Conservation (phyloP, 2,329 filamentous ascomycete species). For the Rutstroemia sp. region DNA sequence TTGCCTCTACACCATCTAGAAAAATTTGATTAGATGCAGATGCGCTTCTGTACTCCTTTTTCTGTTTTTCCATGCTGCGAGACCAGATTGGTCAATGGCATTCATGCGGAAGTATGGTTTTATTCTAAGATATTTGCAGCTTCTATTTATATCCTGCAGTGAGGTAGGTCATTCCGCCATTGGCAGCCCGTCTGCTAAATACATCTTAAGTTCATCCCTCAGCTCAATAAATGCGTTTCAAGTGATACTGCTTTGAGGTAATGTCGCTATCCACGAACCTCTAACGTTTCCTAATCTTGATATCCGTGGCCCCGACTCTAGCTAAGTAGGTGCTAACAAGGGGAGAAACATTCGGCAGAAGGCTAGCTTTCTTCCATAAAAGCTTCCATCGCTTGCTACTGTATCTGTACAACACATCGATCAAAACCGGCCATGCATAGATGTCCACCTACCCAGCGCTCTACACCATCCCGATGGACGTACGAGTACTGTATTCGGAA, state of each 20-base stretch:
- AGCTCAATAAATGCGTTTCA: neutral
- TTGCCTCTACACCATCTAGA: neutral
- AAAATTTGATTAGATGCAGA: too few species aligned
- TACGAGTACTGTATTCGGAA: too few species aligned
- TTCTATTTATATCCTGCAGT: neutral
- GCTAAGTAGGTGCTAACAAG: too few species aligned
- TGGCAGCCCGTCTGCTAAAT: neutral
- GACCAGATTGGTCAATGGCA: neutral
- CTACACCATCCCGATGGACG: too few species aligned
- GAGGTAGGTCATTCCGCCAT: neutral
- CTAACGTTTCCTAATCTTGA: neutral
- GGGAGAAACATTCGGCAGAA: neutral
- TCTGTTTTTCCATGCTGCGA: neutral
- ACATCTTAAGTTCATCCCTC: neutral
- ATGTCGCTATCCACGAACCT: neutral
- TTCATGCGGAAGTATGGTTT: neutral
- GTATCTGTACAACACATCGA: too few species aligned
- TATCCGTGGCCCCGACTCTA: neutral
- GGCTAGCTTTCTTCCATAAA: neutral
- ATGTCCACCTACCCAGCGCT: too few species aligned
- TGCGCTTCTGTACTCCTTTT: neutral
- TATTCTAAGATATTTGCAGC: neutral
- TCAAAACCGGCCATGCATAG: too few species aligned
- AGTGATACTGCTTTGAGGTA: slow-evolving; percentile 2
- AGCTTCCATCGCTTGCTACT: neutral